Percentiles rank a stretch among this genome's conserved stretches.
Evolutionary conservation across 148 eudicot genomes (phyloP).

Genomic region (Gaultheria prostrata): DNA sequence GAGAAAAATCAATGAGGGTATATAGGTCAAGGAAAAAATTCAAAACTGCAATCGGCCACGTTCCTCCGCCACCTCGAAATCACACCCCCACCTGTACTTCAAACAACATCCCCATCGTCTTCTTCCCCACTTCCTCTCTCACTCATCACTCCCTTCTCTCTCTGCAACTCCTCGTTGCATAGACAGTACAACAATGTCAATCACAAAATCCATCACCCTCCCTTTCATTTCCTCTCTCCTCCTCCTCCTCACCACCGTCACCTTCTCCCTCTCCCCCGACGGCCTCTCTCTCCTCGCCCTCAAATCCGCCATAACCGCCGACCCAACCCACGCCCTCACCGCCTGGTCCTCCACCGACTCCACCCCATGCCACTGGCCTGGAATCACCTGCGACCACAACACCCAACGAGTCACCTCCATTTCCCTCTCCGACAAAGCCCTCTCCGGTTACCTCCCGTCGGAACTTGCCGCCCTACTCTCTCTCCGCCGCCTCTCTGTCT

Average conservation of each 20-base stretch:
- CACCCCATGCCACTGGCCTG: conserved; percentile 71
- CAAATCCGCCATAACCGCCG: conserved; percentile 65
- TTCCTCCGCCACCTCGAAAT: conserved; percentile 26
- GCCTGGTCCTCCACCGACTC: conserved; percentile 57
- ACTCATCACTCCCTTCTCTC: not conserved
- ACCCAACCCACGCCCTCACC: conserved; percentile 54
- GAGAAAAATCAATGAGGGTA: not conserved
- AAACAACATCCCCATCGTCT: conserved; percentile 13
- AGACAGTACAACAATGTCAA: not conserved
- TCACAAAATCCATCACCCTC: conserved; percentile 13
- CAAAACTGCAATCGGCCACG: conserved; percentile 19
- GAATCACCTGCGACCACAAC: conserved; percentile 46
- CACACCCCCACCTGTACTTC: conserved; percentile 21
- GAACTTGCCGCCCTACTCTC: conserved; percentile 64
- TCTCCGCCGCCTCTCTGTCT: conserved; percentile 54
- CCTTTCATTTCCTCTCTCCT: conserved; percentile 19
- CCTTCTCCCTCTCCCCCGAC: no score
- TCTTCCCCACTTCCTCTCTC: not conserved
- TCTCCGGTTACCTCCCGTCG: conserved; percentile 86
- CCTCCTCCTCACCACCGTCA: conserved; percentile 25
- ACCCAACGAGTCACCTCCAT: conserved; percentile 41
- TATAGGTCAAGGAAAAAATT: not conserved
- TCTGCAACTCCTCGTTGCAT: conserved; percentile 43
- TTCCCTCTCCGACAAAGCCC: conserved; percentile 42
- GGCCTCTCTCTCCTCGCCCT: conserved; percentile 67